phyloP scores from a whole-genome alignment of 2,329 filamentous ascomycete species.

The Fusarium continuum region DNA sequence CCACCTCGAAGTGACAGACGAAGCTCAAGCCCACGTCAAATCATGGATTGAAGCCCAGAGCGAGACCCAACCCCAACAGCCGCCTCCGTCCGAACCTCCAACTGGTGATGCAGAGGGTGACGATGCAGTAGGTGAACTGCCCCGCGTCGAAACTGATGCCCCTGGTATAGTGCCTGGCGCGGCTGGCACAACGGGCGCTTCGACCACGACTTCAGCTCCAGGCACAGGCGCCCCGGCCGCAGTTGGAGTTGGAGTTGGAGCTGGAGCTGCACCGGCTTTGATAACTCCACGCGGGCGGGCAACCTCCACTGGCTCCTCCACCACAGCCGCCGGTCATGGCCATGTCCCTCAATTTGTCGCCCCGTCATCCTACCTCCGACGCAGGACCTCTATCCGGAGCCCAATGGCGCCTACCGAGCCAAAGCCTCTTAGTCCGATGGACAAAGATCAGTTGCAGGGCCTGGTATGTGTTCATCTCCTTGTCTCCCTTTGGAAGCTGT shows the following conservation, averaged over 20 bases:
- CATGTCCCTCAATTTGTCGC: conserved; percentile 65
- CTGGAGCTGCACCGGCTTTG: conserved; percentile 26
- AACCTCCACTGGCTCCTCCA: conserved; percentile 38
- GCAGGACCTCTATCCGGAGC: conserved; percentile 48
- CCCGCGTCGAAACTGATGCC: conserved; percentile 22
- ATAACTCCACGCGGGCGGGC: conserved; percentile 34
- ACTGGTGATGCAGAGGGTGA: conserved; percentile 16
- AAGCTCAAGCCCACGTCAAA: conserved; percentile 20
- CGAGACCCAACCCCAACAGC: conserved; percentile 23
- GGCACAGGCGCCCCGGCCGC: conserved; percentile 7
- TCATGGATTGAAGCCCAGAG: conserved; percentile 34
- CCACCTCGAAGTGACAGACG: conserved; percentile 3
- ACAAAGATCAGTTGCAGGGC: conserved; percentile 81
- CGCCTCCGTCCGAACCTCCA: conserved; percentile 16
- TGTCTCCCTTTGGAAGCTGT: not conserved
- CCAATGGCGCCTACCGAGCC: conserved; percentile 52
- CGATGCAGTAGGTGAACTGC: conserved; percentile 29
- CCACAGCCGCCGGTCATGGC: conserved; percentile 36
- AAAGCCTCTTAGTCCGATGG: conserved; percentile 66
- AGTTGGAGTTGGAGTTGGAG: conserved; percentile 9
- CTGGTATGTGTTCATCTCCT: conserved; percentile 65
- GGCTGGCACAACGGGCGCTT: conserved; percentile 24
- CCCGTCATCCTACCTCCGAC: conserved; percentile 67
- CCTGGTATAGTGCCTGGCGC: conserved; percentile 15
- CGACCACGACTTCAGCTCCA: conserved; percentile 19